These are phyloP conservation scores for Tolypocladium ophioglossoides DNA, from an alignment of 2,329 filamentous ascomycete species.

Conservation along the genomic window DNA sequence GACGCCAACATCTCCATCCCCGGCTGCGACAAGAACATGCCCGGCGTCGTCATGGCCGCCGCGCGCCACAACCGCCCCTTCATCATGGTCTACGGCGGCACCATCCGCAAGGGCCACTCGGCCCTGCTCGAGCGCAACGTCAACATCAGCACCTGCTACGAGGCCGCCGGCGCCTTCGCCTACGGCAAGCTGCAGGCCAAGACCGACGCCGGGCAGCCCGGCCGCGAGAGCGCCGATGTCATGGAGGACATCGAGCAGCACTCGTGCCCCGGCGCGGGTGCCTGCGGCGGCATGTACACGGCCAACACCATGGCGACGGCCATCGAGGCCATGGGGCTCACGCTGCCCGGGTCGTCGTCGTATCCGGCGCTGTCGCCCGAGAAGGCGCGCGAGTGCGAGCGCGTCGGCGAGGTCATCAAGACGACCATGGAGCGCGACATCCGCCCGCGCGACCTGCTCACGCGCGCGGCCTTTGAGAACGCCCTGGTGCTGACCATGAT, in stretches of 20 bases:
- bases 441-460: conserved; percentile 68
- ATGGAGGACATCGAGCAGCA: conserved; percentile 73
- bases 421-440: conserved; percentile 76
- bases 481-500: conserved; percentile 86
- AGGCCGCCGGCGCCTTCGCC: conserved; percentile 71
- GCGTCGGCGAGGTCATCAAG: conserved; percentile 67
- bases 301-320: conserved; percentile 87
- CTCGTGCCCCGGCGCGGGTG: conserved; percentile 54
- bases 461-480: conserved; percentile 74
- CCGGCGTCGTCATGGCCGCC: conserved; percentile 82
- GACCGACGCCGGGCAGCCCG: conserved; percentile 46
- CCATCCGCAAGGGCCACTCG: conserved; percentile 80
- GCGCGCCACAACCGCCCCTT: conserved; percentile 86
- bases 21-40: conserved; percentile 98
- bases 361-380: conserved; percentile 72
- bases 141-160: conserved; percentile 84
- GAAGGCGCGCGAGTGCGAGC: conserved; percentile 79
- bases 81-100: conserved; percentile 91
- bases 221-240: conserved; percentile 64
- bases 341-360: conserved; percentile 72
- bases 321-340: conserved; percentile 82
- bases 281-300: conserved; percentile 80
- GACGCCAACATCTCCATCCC: conserved; percentile 91
- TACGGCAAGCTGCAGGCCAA: conserved; percentile 70
- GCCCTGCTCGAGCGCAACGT: conserved; percentile 64